A percentile compares a stretch with the other conserved stretches of the same genome.
phyloP scores from a whole-genome alignment of 495 filamentous ascomycete species.

The Oidiodendron maius region DNA sequence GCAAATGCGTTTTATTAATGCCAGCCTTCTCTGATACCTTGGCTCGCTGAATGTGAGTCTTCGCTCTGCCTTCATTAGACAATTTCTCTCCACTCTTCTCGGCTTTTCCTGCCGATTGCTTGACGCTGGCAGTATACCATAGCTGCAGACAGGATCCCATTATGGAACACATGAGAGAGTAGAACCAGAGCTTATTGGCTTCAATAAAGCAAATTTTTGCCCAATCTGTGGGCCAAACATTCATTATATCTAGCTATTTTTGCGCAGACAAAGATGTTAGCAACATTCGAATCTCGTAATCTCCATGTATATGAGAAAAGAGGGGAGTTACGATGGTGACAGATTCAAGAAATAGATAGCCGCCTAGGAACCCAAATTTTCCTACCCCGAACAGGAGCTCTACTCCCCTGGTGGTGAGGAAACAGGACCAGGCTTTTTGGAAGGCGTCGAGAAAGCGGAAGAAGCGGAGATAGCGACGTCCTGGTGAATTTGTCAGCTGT shows the following conservation, averaged over 20 bases:
- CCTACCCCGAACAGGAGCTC: conserved; percentile 28
- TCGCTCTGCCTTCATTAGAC: not conserved
- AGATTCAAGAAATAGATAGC: conserved; percentile 42
- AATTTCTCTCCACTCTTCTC: conserved; percentile 4
- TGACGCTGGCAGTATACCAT: no score
- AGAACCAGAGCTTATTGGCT: conserved; percentile 62
- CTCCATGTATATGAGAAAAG: not conserved
- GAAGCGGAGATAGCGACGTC: conserved; percentile 53
- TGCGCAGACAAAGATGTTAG: conserved; percentile 8
- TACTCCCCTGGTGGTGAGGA: not conserved
- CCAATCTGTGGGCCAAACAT: conserved; percentile 30
- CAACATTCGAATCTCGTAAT: not conserved
- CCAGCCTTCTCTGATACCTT: not conserved
- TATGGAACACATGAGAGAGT: conserved; percentile 34
- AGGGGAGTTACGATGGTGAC: conserved; percentile 26
- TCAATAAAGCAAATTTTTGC: conserved; percentile 35
- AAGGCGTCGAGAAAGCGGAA: conserved; percentile 61
- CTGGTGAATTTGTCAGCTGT: conserved; percentile 30
- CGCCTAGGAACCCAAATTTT: conserved; percentile 35
- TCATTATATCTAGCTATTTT: conserved; percentile 41
- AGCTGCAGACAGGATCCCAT: conserved; percentile 13
- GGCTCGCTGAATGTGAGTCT: not conserved
- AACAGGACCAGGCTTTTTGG: conserved; percentile 30
- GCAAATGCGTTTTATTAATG: conserved; percentile 10
- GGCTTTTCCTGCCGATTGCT: no score